phyloP scores from a whole-genome alignment of 305 asterid genomes.

The Solanum hybrid region DNA sequence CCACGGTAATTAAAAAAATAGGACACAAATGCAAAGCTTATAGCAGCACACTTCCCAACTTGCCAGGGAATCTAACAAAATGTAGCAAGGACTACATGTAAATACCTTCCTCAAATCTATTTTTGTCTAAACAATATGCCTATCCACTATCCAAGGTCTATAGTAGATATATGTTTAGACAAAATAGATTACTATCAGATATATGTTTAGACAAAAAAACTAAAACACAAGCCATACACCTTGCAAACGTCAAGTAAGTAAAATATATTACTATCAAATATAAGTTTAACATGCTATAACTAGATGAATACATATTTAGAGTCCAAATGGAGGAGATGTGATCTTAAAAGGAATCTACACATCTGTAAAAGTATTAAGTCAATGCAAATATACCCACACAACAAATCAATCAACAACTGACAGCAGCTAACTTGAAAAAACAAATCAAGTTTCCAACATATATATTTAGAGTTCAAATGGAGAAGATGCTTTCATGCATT shows the following conservation, averaged over 20 bases:
- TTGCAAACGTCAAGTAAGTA: neutral
- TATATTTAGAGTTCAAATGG: neutral
- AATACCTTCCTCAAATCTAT: neutral
- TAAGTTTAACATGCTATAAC: neutral
- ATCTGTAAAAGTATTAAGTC: neutral
- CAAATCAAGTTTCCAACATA: neutral
- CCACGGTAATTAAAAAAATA: neutral
- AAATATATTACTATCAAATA: neutral
- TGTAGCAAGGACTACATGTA: neutral
- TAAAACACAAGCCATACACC: neutral
- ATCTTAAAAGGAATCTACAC: neutral
- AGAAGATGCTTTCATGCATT: neutral
- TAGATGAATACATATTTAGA: neutral
- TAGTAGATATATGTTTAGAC: neutral
- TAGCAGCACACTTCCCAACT: neutral
- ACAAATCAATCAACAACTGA: neutral
- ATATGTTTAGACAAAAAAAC: no score
- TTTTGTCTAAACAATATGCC: neutral
- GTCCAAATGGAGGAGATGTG: neutral
- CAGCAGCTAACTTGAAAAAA: neutral
- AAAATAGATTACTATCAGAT: no score
- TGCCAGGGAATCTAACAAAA: neutral
- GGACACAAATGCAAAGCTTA: neutral
- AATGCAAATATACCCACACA: neutral
- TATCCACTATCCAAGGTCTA: neutral